A percentile compares a stretch with the other conserved stretches of the same genome.
phyloP scores from a whole-genome alignment of 345 rosid species.

The Mallotus nudiflorus region DNA sequence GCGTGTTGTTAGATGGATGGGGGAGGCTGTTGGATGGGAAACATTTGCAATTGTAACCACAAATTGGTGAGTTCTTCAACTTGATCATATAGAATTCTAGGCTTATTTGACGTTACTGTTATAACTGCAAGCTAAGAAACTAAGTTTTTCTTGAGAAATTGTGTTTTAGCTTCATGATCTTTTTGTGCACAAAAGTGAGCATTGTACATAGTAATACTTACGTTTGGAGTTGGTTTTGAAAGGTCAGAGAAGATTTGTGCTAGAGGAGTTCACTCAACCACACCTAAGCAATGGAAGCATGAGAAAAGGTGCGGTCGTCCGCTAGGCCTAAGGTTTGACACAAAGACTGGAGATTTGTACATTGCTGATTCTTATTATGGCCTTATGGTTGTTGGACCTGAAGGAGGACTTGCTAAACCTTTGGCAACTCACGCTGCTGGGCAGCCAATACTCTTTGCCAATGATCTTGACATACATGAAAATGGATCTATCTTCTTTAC shows the following conservation, averaged over 20 bases:
- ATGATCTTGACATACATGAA: constrained; percentile 78
- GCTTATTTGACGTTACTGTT: no score
- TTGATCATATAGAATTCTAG: no score
- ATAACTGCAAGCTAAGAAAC: no score
- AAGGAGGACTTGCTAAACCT: constrained; percentile 82
- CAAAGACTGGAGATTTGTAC: constrained; percentile 26
- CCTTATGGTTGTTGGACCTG: constrained; percentile 71
- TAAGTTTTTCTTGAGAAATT: no score
- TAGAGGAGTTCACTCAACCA: constrained; percentile 83
- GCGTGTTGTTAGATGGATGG: constrained; percentile 95
- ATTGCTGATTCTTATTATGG: constrained; percentile 97
- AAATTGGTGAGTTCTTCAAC: constrained; percentile 54
- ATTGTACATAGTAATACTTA: no score
- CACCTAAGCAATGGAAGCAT: constrained; percentile 83
- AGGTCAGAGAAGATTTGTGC: constrained; percentile 81
- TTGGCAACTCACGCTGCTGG: constrained; percentile 72
- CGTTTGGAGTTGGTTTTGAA: constrained; percentile 17
- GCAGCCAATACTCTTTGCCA: constrained; percentile 78
- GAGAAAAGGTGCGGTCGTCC: constrained; percentile 90
- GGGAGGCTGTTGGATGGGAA: constrained; percentile 77
- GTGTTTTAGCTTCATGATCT: no score
- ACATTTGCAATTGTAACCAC: constrained; percentile 75
- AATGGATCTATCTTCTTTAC: constrained; percentile 96
- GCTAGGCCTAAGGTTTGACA: constrained; percentile 77
- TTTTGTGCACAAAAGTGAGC: no score